These are phyloP conservation scores for Heterotrichella gracilis DNA, from an alignment of 352 stramenopile genomes.

Conservation along the genomic window DNA sequence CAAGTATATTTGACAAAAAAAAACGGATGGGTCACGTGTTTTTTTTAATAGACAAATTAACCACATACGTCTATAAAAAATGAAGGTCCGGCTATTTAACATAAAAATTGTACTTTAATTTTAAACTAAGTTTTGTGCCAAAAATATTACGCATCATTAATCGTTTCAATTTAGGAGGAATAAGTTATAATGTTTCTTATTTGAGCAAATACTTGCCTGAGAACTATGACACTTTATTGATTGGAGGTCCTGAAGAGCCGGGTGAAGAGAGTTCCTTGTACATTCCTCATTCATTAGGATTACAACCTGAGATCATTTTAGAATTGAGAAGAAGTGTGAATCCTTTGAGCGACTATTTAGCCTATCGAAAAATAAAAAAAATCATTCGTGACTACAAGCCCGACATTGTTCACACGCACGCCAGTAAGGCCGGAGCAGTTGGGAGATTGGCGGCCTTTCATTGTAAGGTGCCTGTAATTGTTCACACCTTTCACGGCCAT, in stretches of 20 bases:
- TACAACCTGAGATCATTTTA: neutral
- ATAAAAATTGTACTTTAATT: no score
- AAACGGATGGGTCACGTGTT: no score
- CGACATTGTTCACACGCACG: neutral
- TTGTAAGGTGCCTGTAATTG: neutral
- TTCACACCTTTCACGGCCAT: neutral
- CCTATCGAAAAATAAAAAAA: neutral
- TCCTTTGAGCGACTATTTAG: neutral
- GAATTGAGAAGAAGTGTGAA: neutral
- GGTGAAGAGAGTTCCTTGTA: neutral
- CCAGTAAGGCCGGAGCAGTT: neutral
- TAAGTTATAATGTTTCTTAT: neutral
- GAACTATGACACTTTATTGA: neutral
- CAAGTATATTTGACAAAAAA: no score
- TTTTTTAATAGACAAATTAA: no score
- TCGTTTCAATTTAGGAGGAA: neutral
- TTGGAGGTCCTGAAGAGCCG: neutral
- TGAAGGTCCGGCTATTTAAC: no score
- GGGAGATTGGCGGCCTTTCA: neutral
- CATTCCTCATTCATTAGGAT: neutral
- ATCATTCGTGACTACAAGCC: neutral
- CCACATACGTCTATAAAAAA: no score
- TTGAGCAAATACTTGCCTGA: neutral
- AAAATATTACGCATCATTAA: conserved; percentile 4
- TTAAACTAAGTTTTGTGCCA: no score